phyloP scores from a whole-genome alignment of 805 yeast species.

The Kodamaea kaohsiungensis region DNA sequence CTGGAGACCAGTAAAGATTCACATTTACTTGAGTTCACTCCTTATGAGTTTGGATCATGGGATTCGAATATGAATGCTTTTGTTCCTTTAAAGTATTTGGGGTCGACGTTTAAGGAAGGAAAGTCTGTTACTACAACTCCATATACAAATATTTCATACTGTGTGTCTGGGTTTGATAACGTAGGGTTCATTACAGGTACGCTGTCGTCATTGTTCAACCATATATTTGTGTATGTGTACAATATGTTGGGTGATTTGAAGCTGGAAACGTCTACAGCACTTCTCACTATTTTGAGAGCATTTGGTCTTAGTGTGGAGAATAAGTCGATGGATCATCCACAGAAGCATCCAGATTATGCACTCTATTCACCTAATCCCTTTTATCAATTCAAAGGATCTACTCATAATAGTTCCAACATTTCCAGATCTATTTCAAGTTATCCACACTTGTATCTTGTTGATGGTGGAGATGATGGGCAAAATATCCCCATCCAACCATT shows the following conservation, averaged over 20 bases:
- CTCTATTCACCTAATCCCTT: constrained; percentile 65
- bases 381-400: constrained; percentile 18
- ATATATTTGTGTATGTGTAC: constrained; percentile 51
- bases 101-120: constrained; percentile 50
- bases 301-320: constrained; percentile 44
- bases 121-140: constrained; percentile 26
- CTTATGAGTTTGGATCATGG: constrained; percentile 72
- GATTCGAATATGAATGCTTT: constrained; percentile 49
- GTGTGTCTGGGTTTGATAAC: constrained; percentile 58
- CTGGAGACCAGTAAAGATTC: constrained; percentile 35
- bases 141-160: constrained; percentile 29
- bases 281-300: constrained; percentile 38
- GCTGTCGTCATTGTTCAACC: constrained; percentile 63
- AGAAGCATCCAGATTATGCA: constrained; percentile 57
- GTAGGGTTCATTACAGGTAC: constrained; percentile 62
- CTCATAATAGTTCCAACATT: background rate
- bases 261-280: constrained; percentile 32
- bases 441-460: constrained; percentile 34
- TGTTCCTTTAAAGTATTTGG: constrained; percentile 52
- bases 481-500: constrained; percentile 50
- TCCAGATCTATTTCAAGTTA: constrained; percentile 13
- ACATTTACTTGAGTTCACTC: constrained; percentile 58
- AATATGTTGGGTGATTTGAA: constrained; percentile 33
- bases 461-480: constrained; percentile 53
- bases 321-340: constrained; percentile 25